Evolutionary conservation across 179 eudicot genomes (phyloP), one percentile per base, ranked within the genome.

Genomic region (Beta lomatogona): DNA sequence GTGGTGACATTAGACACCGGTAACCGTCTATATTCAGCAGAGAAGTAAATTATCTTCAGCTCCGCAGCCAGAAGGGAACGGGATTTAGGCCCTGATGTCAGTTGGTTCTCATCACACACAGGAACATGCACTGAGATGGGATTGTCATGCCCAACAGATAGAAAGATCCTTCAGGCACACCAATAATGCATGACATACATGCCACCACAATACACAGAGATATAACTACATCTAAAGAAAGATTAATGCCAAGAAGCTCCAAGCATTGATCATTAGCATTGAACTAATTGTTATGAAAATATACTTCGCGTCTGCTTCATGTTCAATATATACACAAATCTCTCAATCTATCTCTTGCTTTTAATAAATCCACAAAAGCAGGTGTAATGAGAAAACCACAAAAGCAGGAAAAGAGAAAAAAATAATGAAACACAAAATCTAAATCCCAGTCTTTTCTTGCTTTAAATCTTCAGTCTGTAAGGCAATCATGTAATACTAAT

Each of bases 401-500:
- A 19, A 54, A 69, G 16, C 41, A 25, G 15, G 18, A 28, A 50
- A 50, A 72, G 18, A n/a, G 48, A 18, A 52, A 22, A 45, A 54
- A 14, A n/a, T 36, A 68, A 28, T 3, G 5, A 4, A 79, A 58
- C 68, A 45, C 12, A 55, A 57, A 22, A 25, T 72, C 8, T 58
- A 10, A 44, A 70, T 48, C n/a, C 16, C 61, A 22, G 72, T 59
- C 60, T 59, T 41, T 71, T 28, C 28, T 66, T 12, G 31, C 48
- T 36, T 41, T 5, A 46, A 48, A 9, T 45, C 50, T 18, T 72
- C 12, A 46, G 52, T 72, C 44, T 71, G 28, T 77, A 60, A 72
- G 44, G 36, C 31, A 74, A 74, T 72, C 28, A 75, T 36, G 65
- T 73, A 75, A 28, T 50, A 9, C 14, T 77, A 21, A 70, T 65